Evolutionary conservation across 2,329 filamentous ascomycete species (phyloP).

Genomic region (Penicillium palitans): DNA sequence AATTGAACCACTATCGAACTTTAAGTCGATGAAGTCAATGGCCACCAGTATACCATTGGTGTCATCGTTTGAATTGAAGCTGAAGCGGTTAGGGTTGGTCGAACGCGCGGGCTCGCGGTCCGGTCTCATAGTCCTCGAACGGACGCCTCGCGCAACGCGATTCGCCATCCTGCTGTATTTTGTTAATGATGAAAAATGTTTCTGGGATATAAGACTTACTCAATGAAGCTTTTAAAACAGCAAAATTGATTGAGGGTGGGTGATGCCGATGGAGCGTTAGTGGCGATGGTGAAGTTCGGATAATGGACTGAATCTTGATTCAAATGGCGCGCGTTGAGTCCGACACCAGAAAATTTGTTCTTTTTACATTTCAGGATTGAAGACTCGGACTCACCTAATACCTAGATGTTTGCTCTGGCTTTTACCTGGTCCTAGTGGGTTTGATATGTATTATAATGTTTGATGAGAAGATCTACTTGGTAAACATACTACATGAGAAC

Average conservation of each 20-base stretch:
- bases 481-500: background rate
- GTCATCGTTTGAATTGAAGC: background rate
- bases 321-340: background rate
- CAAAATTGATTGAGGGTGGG: background rate
- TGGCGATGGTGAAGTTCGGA: background rate
- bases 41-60: background rate
- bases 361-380: too few relatives aligned
- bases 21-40: background rate
- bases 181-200: background rate
- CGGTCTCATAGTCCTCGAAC: background rate
- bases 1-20: too few relatives aligned
- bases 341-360: background rate
- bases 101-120: background rate
- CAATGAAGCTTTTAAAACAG: too few relatives aligned
- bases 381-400: too few relatives aligned
- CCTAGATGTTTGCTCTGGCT: background rate
- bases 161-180: background rate
- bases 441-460: background rate
- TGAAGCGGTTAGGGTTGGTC: background rate
- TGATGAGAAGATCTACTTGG: background rate
- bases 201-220: too few relatives aligned
- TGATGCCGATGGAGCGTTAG: too few relatives aligned
- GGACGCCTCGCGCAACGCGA: background rate
- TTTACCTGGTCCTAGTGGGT: too few relatives aligned
- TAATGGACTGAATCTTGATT: background rate